Evolutionary conservation across 495 filamentous ascomycete genomes (phyloP).

Genomic region (Aspergillus heteromorphus): DNA sequence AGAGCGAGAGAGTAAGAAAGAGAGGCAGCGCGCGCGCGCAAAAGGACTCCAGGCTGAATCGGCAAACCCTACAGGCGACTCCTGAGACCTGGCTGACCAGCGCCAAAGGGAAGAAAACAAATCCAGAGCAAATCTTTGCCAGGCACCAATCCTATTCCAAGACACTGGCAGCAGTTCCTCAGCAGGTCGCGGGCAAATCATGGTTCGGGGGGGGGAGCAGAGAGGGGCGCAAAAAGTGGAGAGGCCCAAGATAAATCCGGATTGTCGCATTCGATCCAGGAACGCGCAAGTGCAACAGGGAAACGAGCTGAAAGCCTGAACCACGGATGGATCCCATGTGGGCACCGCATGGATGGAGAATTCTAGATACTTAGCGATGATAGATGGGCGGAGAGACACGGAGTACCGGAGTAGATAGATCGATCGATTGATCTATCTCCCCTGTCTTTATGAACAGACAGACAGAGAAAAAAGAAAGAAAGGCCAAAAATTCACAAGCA

Average conservation of each 20-base stretch:
- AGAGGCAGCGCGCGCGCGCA: not conserved
- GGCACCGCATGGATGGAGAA: not conserved
- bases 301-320: not conserved
- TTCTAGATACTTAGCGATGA: not conserved
- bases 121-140: not conserved
- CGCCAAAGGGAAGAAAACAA: not conserved
- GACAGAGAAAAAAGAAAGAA: slow-evolving; percentile 1
- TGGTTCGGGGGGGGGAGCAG: not conserved
- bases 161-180: too few species aligned
- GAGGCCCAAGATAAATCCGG: not conserved
- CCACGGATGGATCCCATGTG: not conserved
- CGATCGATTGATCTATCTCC: too few species aligned
- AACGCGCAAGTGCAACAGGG: slow-evolving; percentile 5
- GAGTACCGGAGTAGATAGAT: too few species aligned
- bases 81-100: not conserved
- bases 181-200: too few species aligned
- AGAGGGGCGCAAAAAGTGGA: not conserved
- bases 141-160: not conserved
- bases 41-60: not conserved
- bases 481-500: not conserved
- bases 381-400: too few species aligned
- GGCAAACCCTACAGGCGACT: not conserved
- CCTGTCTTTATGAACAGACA: too few species aligned
- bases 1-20: not conserved
- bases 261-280: not conserved